phyloP scores from a whole-genome alignment of 2,329 filamentous ascomycete species.

The Juglanconis sp. region DNA sequence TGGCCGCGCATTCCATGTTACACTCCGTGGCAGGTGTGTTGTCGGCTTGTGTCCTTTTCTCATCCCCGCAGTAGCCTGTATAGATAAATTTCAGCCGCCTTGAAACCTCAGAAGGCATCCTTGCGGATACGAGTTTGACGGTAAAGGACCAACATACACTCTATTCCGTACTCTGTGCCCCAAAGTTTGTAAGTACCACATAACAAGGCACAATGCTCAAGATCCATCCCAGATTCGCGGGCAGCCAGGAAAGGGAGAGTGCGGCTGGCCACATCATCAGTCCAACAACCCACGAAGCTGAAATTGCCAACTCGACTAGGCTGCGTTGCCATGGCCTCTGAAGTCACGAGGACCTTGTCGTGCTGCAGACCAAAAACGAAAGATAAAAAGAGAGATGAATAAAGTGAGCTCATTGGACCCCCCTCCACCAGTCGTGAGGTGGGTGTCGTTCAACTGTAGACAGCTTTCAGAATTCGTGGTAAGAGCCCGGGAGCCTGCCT shows the following conservation, averaged over 20 bases:
- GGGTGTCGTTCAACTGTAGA: too few relatives aligned
- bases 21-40: neutral
- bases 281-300: neutral
- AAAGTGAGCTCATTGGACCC: too few relatives aligned
- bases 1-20: neutral
- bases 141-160: neutral
- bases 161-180: neutral
- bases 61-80: neutral
- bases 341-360: neutral
- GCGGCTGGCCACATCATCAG: neutral
- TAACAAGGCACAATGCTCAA: neutral
- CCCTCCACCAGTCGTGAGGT: too few relatives aligned
- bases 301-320: neutral
- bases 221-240: neutral
- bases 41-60: neutral
- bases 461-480: too few relatives aligned
- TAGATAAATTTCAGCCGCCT: neutral
- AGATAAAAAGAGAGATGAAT: too few relatives aligned
- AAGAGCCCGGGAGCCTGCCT: too few relatives aligned
- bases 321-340: neutral
- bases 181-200: neutral
- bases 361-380: neutral
- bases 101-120: neutral
- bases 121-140: neutral
- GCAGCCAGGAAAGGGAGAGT: neutral